Evolutionary conservation across 345 rosid species (phyloP).

Genomic region (Populus davidiana): DNA sequence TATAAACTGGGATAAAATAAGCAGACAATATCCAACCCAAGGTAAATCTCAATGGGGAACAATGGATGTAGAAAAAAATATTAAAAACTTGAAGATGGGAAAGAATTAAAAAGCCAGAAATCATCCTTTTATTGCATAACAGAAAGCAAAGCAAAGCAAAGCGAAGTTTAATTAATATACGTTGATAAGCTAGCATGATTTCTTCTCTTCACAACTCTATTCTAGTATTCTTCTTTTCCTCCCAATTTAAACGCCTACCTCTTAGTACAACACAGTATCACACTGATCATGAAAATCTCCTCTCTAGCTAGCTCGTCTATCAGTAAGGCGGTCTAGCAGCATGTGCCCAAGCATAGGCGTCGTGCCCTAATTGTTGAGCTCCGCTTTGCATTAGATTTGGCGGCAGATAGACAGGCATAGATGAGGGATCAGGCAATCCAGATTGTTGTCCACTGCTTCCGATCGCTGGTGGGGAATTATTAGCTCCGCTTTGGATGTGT

Average conservation of each 20-base stretch:
- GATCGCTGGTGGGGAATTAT: conserved; percentile 46
- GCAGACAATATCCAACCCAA: neutral
- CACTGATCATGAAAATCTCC: neutral
- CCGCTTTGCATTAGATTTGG: conserved; percentile 71
- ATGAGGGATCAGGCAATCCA: conserved; percentile 51
- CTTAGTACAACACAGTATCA: conserved; percentile 1
- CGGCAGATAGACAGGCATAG: conserved; percentile 50
- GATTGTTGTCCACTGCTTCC: conserved; percentile 36
- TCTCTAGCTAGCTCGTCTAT: neutral
- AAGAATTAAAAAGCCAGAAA: conserved; percentile 16
- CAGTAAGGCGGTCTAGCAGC: conserved; percentile 51
- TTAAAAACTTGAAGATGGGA: neutral
- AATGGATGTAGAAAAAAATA: neutral
- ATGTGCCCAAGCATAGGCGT: conserved; percentile 59
- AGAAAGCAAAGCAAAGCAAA: neutral
- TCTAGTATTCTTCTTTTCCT: neutral
- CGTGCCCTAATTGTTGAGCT: conserved; percentile 62
- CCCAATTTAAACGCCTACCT: conserved; percentile 1
- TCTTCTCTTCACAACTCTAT: conserved; percentile 15
- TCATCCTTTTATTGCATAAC: conserved; percentile 11
- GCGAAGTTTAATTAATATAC: conserved; percentile 13
- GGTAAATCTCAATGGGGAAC: neutral
- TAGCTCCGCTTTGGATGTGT: conserved; percentile 43
- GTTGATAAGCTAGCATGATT: conserved; percentile 4
- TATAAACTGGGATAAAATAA: neutral